Conservation (phyloP, 2,329 filamentous ascomycete genomes). For the Exophiala sp. region DNA sequence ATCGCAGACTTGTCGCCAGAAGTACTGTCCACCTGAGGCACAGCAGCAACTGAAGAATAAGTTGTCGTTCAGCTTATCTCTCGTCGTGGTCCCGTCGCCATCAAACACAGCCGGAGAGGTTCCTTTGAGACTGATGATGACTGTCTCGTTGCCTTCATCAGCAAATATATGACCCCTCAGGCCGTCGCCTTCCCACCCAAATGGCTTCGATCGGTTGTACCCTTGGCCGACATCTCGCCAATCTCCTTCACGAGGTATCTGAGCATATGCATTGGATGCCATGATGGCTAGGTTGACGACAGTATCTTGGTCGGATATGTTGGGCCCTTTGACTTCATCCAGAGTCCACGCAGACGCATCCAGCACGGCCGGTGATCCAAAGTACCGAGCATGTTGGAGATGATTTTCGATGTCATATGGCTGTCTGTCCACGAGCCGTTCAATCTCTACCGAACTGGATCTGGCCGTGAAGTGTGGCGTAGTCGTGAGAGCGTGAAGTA, state of each 20-base stretch:
- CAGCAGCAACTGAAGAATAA: slow-evolving; percentile 98
- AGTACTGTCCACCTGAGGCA: slow-evolving; percentile 83
- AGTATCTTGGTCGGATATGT: slow-evolving; percentile 80
- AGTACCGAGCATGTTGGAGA: slow-evolving; percentile 67
- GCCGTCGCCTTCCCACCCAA: slow-evolving; percentile 89
- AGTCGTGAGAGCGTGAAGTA: slow-evolving; percentile 44
- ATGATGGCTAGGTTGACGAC: slow-evolving; percentile 82
- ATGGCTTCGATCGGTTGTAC: slow-evolving; percentile 83
- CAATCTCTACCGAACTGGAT: slow-evolving; percentile 66
- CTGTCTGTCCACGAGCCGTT: slow-evolving; percentile 75
- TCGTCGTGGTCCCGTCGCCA: slow-evolving; percentile 93
- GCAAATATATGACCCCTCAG: slow-evolving; percentile 89
- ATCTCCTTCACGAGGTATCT: slow-evolving; percentile 65
- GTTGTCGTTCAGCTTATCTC: slow-evolving; percentile 97
- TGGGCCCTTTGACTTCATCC: slow-evolving; percentile 73
- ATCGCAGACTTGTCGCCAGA: slow-evolving; percentile 90
- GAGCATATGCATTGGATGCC: slow-evolving; percentile 84
- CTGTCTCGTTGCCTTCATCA: slow-evolving; percentile 77
- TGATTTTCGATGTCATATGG: slow-evolving; percentile 74
- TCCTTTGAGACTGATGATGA: slow-evolving; percentile 90
- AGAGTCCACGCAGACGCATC: slow-evolving; percentile 75
- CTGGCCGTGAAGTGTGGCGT: slow-evolving; percentile 57
- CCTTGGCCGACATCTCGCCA: slow-evolving; percentile 77
- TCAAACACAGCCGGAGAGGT: slow-evolving; percentile 89
- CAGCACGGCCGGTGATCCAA: slow-evolving; percentile 64